Percentiles rank a stretch among this genome's conserved stretches.
Evolutionary conservation across 1,139 yeast genomes (phyloP).

Genomic region (Suhomyces taliae): DNA sequence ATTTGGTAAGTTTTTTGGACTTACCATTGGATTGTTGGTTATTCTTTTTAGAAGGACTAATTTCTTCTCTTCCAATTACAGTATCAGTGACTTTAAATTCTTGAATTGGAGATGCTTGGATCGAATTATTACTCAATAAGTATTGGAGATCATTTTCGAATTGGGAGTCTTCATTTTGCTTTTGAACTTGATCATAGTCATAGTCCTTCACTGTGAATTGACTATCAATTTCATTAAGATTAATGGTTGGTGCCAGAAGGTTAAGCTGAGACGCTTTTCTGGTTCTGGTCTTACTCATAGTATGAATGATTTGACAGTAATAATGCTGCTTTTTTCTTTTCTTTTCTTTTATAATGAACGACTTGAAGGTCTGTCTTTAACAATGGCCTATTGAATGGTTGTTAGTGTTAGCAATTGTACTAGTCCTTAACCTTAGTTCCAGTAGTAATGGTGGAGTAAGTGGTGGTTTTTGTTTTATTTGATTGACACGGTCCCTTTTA

Average conservation of each 20-base stretch:
- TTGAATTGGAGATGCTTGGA: conserved; percentile 6
- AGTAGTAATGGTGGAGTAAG: no score
- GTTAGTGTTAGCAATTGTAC: no score
- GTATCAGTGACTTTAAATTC: not conserved
- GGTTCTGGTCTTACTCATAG: conserved; percentile 7
- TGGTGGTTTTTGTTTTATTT: no score
- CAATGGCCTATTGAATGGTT: no score
- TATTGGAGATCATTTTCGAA: conserved; percentile 27
- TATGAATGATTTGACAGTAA: not conserved
- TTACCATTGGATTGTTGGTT: not conserved
- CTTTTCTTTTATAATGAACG: no score
- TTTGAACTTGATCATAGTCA: conserved; percentile 17
- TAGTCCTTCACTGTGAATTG: conserved; percentile 18
- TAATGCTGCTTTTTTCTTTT: no score
- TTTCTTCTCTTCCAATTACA: not conserved
- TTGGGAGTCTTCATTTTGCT: conserved; percentile 15
- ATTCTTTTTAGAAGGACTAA: conserved; percentile 1
- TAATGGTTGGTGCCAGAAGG: conserved; percentile 3
- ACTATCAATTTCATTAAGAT: not conserved
- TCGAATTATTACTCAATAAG: conserved; percentile 11
- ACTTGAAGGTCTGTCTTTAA: no score
- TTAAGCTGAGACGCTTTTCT: conserved; percentile 2
- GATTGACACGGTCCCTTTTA: no score
- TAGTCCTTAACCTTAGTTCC: no score
- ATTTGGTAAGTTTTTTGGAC: not conserved